Evolutionary conservation across 805 yeast genomes (phyloP).

Genomic region (Tetrapisispora pingtungensis): DNA sequence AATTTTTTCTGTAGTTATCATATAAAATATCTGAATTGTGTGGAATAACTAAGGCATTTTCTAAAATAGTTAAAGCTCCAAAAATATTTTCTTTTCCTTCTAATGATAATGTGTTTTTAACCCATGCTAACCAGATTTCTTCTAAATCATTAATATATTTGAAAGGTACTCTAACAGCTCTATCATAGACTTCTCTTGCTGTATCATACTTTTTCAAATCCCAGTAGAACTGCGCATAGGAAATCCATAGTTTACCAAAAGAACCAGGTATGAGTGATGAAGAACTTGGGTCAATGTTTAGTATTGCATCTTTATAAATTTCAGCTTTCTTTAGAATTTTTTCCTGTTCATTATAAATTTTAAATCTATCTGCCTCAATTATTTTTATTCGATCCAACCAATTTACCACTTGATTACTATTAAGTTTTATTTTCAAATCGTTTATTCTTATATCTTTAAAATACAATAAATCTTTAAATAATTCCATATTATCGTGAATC

Average conservation of each 20-base stretch:
- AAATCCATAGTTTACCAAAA: slow-evolving; percentile 56
- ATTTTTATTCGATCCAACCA: slow-evolving; percentile 60
- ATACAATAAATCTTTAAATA: slow-evolving; percentile 34
- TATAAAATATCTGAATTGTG: slow-evolving; percentile 21
- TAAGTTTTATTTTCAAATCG: slow-evolving; percentile 56
- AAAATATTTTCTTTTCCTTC: slow-evolving; percentile 36
- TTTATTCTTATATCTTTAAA: slow-evolving; percentile 48
- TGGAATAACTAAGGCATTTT: slow-evolving; percentile 35
- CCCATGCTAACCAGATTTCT: slow-evolving; percentile 66
- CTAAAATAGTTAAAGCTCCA: slow-evolving; percentile 33
- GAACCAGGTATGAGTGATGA: slow-evolving; percentile 29
- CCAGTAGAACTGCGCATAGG: slow-evolving; percentile 58
- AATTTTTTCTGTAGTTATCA: slow-evolving; percentile 12
- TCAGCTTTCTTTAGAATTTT: slow-evolving; percentile 20
- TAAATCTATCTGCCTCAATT: slow-evolving; percentile 20
- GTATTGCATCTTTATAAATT: slow-evolving; percentile 57
- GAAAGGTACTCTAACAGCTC: slow-evolving; percentile 64
- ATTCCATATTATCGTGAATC: neutral
- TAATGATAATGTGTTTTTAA: slow-evolving; percentile 53
- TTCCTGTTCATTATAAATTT: neutral
- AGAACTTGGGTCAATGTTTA: slow-evolving; percentile 51
- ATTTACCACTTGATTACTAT: slow-evolving; percentile 47
- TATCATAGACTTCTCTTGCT: slow-evolving; percentile 52
- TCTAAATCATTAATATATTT: slow-evolving; percentile 53
- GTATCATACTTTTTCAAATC: slow-evolving; percentile 42